These are phyloP conservation scores for Amphichorda felina DNA, from an alignment of 2,329 filamentous ascomycete species.

Conservation along the genomic window DNA sequence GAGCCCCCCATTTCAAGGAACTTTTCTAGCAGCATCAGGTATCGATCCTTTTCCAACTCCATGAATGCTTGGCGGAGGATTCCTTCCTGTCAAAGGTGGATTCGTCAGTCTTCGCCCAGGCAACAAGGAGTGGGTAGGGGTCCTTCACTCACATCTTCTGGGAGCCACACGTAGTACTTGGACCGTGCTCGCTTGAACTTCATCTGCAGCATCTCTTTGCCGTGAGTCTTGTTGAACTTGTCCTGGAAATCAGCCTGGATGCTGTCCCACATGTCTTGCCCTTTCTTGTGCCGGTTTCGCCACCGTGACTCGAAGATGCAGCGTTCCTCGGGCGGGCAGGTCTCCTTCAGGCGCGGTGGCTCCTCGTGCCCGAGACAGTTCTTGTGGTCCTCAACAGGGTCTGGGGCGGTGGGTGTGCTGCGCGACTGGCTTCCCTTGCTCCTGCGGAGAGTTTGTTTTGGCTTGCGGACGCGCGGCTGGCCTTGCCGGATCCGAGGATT, in stretches of 20 bases:
- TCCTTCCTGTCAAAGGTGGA: conserved; percentile 19
- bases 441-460: not conserved
- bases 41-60: conserved; percentile 28
- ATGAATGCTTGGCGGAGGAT: conserved; percentile 26
- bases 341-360: conserved; percentile 26
- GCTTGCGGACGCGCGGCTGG: not conserved
- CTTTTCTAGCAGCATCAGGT: conserved; percentile 25
- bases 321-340: conserved; percentile 33
- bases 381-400: conserved; percentile 14
- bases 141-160: conserved; percentile 31
- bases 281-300: conserved; percentile 31
- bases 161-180: conserved; percentile 35
- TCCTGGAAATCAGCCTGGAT: conserved; percentile 31
- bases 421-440: not conserved
- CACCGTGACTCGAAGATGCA: conserved; percentile 38
- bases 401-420: not conserved
- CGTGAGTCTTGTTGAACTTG: conserved; percentile 19
- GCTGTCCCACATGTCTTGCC: conserved; percentile 46
- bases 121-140: too few relatives aligned
- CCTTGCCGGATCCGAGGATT: too few relatives aligned
- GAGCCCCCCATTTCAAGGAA: conserved; percentile 40
- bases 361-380: conserved; percentile 21
- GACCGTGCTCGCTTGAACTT: conserved; percentile 37
- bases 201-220: conserved; percentile 44
- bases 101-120: not conserved